Conservation (phyloP, 1,284 basidiomycete species). For the Rhodotorula sp. region DNA sequence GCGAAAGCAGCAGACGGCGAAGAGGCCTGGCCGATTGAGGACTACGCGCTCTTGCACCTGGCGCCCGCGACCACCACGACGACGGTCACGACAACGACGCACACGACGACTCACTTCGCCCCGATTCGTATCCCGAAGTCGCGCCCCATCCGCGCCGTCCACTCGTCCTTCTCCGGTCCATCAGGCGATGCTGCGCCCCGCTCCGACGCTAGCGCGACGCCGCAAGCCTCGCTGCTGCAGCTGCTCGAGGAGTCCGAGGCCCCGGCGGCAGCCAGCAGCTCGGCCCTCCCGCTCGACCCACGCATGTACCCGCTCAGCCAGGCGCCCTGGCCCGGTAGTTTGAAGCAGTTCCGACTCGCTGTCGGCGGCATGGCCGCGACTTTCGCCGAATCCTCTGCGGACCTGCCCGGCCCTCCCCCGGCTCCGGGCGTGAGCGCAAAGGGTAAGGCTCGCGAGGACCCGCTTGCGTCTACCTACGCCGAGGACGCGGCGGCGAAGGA, state of each 20-base stretch:
- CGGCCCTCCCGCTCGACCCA: slow-evolving; percentile 25
- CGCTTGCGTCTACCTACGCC: neutral
- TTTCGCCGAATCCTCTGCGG: slow-evolving; percentile 21
- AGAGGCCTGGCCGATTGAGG: neutral
- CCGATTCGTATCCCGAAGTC: slow-evolving; percentile 45
- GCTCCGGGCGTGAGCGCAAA: neutral
- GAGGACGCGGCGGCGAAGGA: neutral
- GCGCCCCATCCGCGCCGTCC: slow-evolving; percentile 8
- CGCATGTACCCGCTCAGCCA: slow-evolving; percentile 39
- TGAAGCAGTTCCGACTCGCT: slow-evolving; percentile 22
- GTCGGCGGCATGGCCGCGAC: slow-evolving; percentile 30
- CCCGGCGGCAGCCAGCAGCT: slow-evolving; percentile 6
- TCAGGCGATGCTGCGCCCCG: slow-evolving; percentile 1
- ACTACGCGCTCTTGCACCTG: slow-evolving; percentile 41
- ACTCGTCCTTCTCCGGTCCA: slow-evolving; percentile 27
- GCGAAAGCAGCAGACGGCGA: no score
- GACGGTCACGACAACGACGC: slow-evolving; percentile 46
- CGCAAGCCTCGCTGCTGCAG: slow-evolving; percentile 1
- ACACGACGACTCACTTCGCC: slow-evolving; percentile 46
- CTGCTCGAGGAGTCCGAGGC: slow-evolving; percentile 9
- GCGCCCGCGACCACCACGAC: slow-evolving; percentile 42
- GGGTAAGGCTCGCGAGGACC: slow-evolving; percentile 6
- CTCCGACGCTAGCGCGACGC: slow-evolving; percentile 5
- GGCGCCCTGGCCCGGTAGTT: slow-evolving; percentile 18
- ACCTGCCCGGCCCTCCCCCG: neutral